phyloP scores from a whole-genome alignment of 225 moss, liverwort and hornwort species.

The Sphagnum tenellum region DNA sequence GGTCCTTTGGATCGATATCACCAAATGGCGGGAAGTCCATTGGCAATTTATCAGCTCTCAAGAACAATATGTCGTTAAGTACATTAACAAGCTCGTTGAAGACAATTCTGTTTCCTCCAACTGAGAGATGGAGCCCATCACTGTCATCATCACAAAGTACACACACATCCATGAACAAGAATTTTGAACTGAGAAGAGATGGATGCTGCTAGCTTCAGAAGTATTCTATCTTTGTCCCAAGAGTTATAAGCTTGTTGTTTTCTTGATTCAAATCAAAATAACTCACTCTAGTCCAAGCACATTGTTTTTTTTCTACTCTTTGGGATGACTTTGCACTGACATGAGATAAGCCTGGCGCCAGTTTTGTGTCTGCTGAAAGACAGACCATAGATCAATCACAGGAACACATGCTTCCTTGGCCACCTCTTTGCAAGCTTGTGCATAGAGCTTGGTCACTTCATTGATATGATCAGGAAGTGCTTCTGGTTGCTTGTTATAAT shows the following conservation, averaged over 20 bases:
- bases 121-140: constrained; percentile 36
- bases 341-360: constrained; percentile 23
- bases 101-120: constrained; percentile 25
- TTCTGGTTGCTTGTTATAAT: constrained; percentile 17
- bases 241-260: too few relatives aligned
- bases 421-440: constrained; percentile 20
- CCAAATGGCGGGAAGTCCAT: constrained; percentile 29
- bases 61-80: constrained; percentile 10
- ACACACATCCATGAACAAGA: too few relatives aligned
- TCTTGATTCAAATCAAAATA: too few relatives aligned
- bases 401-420: constrained; percentile 12
- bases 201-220: too few relatives aligned
- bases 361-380: constrained; percentile 26
- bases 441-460: constrained; percentile 17
- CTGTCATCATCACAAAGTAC: constrained; percentile 7
- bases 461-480: constrained; percentile 22
- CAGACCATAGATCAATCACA: constrained; percentile 26
- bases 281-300: too few relatives aligned
- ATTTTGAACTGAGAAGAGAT: too few relatives aligned
- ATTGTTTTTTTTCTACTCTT: too few relatives aligned
- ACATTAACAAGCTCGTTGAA: constrained; percentile 27
- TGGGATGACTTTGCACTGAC: constrained; percentile 2
- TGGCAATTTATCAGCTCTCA: constrained; percentile 18
- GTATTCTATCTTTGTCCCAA: too few relatives aligned
- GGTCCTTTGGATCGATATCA: constrained; percentile 15